Evolutionary conservation across 306 rosid genomes (phyloP), one percentile per base, ranked within the genome.

Genomic region (Castanospermum australe): DNA sequence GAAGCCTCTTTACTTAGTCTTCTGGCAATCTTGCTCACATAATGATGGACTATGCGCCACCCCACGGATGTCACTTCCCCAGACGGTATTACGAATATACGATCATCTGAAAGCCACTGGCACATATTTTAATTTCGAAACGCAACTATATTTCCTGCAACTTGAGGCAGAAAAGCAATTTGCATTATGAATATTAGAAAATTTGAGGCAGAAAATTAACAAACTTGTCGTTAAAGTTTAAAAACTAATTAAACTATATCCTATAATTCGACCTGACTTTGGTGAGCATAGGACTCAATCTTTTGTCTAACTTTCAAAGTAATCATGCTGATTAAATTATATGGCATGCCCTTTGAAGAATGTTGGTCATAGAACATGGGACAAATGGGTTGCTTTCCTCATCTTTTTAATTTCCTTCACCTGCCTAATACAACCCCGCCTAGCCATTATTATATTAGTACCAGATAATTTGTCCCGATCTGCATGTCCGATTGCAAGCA

Each of bases 241-340:
- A 62, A 38, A 64, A 74, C 60, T 55, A 38, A 74, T 52, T 55
- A 38, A 64, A 55, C 62, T 64, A 62, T 54, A 67, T 75, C 45
- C 39, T 68, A 18, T 39, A 9, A 62, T 59, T 38, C 59, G 17
- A 55, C 65, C 61, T 54, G 79, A 76, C 25, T 55, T 82, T 62
- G 59, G 52, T 5, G 64, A 68, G 79, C 79, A 25, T 8, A 75
- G 22, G 54, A 79, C 82, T 63, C 77, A 75, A 86, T 86, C 86
- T 79, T 82, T 82, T 82, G 84, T 35, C 78, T 15, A 78, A 85
- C 59, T 82, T 73, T 56, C 69, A 41, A 81, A 81, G 85, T 73
- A 81, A 72, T 21, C 50, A 22, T 68, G 71, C n/a, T 15, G 78
- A 81, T 72, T 70, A 67, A 71, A 72, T 75, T 63, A 68, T 55